Conservation (phyloP, 208 protist genomes). For the Novymonas esmeraldas region DNA sequence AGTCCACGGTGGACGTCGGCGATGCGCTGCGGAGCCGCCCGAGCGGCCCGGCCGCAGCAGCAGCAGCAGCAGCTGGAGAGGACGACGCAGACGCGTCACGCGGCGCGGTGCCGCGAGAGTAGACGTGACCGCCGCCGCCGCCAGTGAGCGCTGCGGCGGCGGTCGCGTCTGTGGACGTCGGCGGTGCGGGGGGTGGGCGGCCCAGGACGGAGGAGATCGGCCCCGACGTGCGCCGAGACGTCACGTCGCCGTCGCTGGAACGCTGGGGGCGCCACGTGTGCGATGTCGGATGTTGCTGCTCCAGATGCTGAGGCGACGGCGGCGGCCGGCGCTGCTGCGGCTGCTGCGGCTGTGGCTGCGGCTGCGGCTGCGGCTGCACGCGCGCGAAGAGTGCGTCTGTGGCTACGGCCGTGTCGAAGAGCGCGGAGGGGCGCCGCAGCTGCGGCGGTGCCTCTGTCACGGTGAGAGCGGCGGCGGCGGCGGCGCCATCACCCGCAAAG, state of each 20-base stretch:
- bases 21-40: constrained; percentile 17
- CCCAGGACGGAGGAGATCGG: constrained; percentile 31
- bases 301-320: neutral
- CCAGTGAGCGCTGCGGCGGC: neutral
- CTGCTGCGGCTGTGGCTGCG: neutral
- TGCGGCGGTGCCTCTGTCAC: constrained; percentile 11
- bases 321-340: neutral
- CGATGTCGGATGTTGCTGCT: too few species aligned
- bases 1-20: constrained; percentile 47
- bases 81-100: constrained; percentile 13
- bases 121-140: constrained; percentile 5
- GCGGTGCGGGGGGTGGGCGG: constrained; percentile 26
- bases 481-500: neutral
- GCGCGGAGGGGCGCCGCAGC: constrained; percentile 19
- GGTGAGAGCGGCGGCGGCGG: neutral
- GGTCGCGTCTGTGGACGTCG: neutral
- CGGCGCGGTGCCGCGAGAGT: neutral
- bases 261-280: too few species aligned
- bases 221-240: constrained; percentile 8
- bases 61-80: neutral
- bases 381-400: constrained; percentile 29
- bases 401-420: constrained; percentile 26
- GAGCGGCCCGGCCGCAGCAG: neutral
- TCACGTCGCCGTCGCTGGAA: neutral
- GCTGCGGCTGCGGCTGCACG: constrained; percentile 9